Base-by-base conservation (phyloP, 495 filamentous ascomycete species). In the Hypomontagnella submonticulosa region DNA sequence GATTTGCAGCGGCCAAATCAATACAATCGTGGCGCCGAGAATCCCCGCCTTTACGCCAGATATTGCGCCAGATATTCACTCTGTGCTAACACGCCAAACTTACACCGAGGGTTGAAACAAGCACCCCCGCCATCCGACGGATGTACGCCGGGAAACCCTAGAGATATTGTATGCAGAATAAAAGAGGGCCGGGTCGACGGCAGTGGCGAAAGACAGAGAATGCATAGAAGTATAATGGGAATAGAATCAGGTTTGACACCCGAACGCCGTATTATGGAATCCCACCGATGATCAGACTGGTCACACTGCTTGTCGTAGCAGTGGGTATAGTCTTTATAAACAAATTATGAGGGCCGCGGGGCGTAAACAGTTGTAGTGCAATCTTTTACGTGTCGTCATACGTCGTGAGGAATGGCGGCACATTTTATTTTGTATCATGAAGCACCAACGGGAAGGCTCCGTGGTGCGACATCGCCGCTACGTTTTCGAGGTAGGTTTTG, bases 381-480 rank as follows among this genome's bases (percentile, higher is more conserved):
- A 65, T 73, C 69, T 73, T 73, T 69, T 71, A 69, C 71, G 69
- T 73, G 62, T 71, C 71, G 60, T 73, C 71, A 55, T 73, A 61
- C 67, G 54, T 71, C 71, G 60, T 73, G 55, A 73, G 38, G 53
- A 63, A 57, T 66, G 32, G 49, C 23, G 49, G 23, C 23, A 6
- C 23, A 27, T 27, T 34, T 36, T 49, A 50, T 58, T 43, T 55
- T 20, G 9, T 56, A 57, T 75, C 36, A 77, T 60, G 66, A 79
- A 65, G 71, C 72, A 60, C 66, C 43, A 44, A 61, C 57, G 15
- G 77, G 76, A 30, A 80, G 72, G 52, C 78, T 80, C 15, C 80
- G 74, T 48, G 80, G 73, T 53, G 77, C 73, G 44, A 77, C 66
- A 36, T 82, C 79, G 49, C 79, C 80, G 69, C 80, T 82, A 51